These are phyloP conservation scores for Tuber umbilicatum DNA, from an alignment of 495 filamentous ascomycete species.

Conservation along the genomic window DNA sequence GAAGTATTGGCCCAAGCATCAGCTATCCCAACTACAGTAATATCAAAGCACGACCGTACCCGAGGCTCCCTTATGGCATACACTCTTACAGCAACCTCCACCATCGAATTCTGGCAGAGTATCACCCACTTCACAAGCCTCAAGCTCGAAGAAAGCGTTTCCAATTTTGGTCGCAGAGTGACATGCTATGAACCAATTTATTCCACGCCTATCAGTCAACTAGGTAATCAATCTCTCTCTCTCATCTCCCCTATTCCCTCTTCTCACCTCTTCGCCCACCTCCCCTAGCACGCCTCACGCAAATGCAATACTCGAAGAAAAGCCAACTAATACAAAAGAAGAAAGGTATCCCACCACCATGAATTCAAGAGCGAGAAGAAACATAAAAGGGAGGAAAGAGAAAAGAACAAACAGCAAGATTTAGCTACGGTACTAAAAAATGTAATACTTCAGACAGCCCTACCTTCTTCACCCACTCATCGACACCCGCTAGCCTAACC, in stretches of 20 bases:
- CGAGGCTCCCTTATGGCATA: not conserved
- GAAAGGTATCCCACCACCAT: slow-evolving; percentile 2
- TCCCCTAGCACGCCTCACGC: not conserved
- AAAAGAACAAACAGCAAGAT: not conserved
- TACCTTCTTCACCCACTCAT: not conserved
- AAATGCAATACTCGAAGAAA: not conserved
- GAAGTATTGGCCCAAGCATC: not conserved
- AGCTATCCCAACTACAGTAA: not conserved
- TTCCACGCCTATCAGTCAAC: not conserved
- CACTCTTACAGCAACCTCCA: not conserved
- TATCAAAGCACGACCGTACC: not conserved
- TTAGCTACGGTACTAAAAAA: slow-evolving; percentile 1
- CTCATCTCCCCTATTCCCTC: not conserved
- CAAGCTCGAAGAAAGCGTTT: not conserved
- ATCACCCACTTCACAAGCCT: not conserved
- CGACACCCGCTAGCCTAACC: not conserved
- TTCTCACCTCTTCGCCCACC: not conserved
- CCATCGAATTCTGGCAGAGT: not conserved
- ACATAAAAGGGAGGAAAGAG: not conserved
- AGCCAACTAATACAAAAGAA: slow-evolving; percentile 3
- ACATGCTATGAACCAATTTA: slow-evolving; percentile 2
- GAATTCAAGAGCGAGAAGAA: not conserved
- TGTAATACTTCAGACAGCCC: not conserved
- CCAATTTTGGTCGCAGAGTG: not conserved
- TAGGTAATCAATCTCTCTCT: slow-evolving; percentile 6